Evolutionary conservation across 371 early-diverging fungal species (phyloP), one percentile per base, ranked within the genome.

Genomic region (Mortierella polycephala): DNA sequence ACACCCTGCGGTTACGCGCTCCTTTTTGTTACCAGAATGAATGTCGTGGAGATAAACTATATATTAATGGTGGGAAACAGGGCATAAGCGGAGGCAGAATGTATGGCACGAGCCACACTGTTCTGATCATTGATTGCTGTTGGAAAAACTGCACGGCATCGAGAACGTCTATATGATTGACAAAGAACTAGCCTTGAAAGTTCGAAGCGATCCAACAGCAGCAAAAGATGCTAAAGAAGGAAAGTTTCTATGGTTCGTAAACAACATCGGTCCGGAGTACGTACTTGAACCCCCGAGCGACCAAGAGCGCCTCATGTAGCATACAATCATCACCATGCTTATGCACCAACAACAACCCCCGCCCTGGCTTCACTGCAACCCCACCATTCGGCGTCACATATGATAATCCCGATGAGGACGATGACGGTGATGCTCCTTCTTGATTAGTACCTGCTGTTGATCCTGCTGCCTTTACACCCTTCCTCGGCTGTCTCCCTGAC

Each of bases 271-370:
- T 91, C 16, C 94, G 81, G 40, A 94, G 54, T 0, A 94, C 88
- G 76, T 91, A 94, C 74, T 94, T 94, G 61, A 70, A 81, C 7
- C 94, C 93, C 39, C 84, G 81, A 16, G 72, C 80, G 0, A 94
- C 91, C 56, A 85, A 86, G 68, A 85, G 81, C 0, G 87, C 92
- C 67, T 94, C 94, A 74, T 94, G 94, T 60, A 92, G 81, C 55
- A 94, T 74, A 65, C 94, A 94, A 57, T 89, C 84, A 7, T 87
- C 86, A 1, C 94, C 94, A 66, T 94, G 94, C 54, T 87, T 85
- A 83, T 94, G 94, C 16, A 94, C 83, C 60, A 94, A 75, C 45
- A 91, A 86, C 65, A 90, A 72, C 7, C 94, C 94, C 16, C 79
- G 74, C 41, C 83, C 80, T 11, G 94, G 94, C 47, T 83, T 83